These are phyloP conservation scores for Gloeophyllum trabeum DNA, from an alignment of 768 basidiomycete genomes.

Conservation along the genomic window DNA sequence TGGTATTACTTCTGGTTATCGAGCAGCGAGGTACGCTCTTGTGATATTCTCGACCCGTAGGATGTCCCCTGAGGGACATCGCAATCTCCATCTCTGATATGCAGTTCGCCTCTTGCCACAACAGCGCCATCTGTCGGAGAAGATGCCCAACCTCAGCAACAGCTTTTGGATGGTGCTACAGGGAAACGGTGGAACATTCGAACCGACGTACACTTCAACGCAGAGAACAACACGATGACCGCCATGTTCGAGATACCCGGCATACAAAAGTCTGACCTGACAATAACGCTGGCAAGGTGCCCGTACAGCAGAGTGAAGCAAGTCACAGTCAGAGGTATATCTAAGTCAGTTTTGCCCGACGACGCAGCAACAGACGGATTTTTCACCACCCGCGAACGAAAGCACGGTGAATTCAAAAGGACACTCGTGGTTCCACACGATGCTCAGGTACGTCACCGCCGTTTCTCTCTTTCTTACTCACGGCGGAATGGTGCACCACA, in stretches of 20 bases:
- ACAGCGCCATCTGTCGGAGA: not conserved
- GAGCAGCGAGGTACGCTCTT: not conserved
- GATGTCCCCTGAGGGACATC: no score
- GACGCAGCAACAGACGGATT: constrained; percentile 8
- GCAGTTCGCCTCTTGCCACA: not conserved
- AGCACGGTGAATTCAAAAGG: constrained; percentile 37
- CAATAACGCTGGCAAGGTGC: constrained; percentile 48
- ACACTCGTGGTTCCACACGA: constrained; percentile 42
- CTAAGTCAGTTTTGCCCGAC: constrained; percentile 26
- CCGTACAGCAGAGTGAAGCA: constrained; percentile 52
- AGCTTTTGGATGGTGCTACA: not conserved
- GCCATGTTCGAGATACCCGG: constrained; percentile 66
- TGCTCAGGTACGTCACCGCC: constrained; percentile 47
- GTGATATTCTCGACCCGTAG: no score
- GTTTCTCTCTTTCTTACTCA: constrained; percentile 11
- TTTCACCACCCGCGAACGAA: constrained; percentile 38
- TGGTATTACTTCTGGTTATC: not conserved
- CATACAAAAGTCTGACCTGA: constrained; percentile 43
- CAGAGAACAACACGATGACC: constrained; percentile 34
- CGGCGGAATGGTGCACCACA: constrained; percentile 25
- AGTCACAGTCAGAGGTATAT: constrained; percentile 41
- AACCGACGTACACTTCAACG: constrained; percentile 50
- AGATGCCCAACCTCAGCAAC: not conserved
- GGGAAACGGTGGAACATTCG: constrained; percentile 32
- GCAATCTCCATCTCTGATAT: not conserved